Evolutionary conservation across 805 yeast genomes (phyloP).

Genomic region (Ogataea polymorpha): DNA sequence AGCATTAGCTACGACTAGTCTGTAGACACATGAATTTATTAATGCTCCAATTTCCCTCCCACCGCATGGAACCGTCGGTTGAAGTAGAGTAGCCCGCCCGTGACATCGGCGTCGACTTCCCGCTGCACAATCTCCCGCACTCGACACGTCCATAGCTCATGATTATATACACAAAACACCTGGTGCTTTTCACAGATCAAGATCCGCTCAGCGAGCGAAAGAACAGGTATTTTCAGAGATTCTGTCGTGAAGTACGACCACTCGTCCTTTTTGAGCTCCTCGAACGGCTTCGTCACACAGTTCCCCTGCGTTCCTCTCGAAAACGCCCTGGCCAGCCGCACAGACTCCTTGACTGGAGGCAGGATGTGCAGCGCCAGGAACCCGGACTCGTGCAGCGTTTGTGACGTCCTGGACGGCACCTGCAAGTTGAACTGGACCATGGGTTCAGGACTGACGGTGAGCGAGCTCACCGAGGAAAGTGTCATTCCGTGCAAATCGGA

Average conservation of each 20-base stretch:
- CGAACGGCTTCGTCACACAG: conserved; percentile 51
- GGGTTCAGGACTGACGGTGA: conserved; percentile 75
- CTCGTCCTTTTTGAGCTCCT: conserved; percentile 35
- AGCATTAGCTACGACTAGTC: conserved; percentile 4
- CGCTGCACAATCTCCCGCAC: conserved; percentile 56
- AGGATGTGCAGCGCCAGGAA: conserved; percentile 74
- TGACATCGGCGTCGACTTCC: conserved; percentile 28
- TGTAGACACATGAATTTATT: not conserved
- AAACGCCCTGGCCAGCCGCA: conserved; percentile 61
- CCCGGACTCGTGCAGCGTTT: conserved; percentile 52
- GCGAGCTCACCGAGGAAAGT: conserved; percentile 78
- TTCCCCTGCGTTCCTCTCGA: conserved; percentile 47
- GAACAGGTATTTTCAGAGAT: conserved; percentile 46
- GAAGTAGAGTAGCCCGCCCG: conserved; percentile 66
- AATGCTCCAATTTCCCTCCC: conserved; percentile 25
- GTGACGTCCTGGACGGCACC: conserved; percentile 79
- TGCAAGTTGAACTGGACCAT: conserved; percentile 83
- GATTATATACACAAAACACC: conserved; percentile 67
- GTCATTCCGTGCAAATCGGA: conserved; percentile 67
- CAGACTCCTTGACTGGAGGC: conserved; percentile 56
- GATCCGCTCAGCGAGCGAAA: conserved; percentile 53
- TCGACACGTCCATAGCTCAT: conserved; percentile 86
- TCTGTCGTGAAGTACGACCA: conserved; percentile 33
- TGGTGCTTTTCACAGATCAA: conserved; percentile 57
- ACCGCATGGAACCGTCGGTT: conserved; percentile 56